phyloP scores from a whole-genome alignment of 805 yeast species.

The Blastobotrys attinorum region DNA sequence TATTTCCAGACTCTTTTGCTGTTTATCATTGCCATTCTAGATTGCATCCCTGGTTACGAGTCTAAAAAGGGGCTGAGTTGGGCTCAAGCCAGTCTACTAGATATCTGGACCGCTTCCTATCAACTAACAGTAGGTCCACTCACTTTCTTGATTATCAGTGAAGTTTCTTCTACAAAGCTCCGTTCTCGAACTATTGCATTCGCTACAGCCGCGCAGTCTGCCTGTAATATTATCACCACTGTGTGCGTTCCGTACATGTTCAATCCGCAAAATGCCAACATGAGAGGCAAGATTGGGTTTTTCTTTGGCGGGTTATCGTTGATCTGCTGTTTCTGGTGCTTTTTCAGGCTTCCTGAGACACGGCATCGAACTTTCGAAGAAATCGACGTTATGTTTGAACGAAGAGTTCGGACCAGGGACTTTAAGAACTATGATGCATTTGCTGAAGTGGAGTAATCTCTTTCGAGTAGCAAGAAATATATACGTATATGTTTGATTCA shows the following conservation, averaged over 20 bases:
- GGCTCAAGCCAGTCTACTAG: slow-evolving; percentile 38
- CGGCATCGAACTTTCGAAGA: slow-evolving; percentile 52
- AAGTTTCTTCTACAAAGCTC: slow-evolving; percentile 36
- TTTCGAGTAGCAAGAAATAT: too few relatives aligned
- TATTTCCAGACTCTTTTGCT: slow-evolving; percentile 31
- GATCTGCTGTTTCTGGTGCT: slow-evolving; percentile 34
- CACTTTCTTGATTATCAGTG: slow-evolving; percentile 35
- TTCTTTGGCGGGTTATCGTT: slow-evolving; percentile 37
- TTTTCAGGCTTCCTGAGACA: slow-evolving; percentile 53
- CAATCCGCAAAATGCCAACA: slow-evolving; percentile 39
- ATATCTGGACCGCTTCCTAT: slow-evolving; percentile 39
- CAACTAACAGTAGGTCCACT: slow-evolving; percentile 40
- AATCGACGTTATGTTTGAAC: slow-evolving; percentile 44
- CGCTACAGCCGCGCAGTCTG: slow-evolving; percentile 31
- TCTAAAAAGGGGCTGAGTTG: slow-evolving; percentile 16
- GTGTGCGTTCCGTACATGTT: slow-evolving; percentile 39
- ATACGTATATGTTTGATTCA: too few relatives aligned
- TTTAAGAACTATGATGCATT: slow-evolving; percentile 16
- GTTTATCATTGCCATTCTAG: slow-evolving; percentile 34
- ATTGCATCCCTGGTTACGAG: slow-evolving; percentile 7
- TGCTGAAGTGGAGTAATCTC: background rate
- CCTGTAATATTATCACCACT: slow-evolving; percentile 17
- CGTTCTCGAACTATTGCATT: slow-evolving; percentile 32
- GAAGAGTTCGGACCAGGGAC: slow-evolving; percentile 9
- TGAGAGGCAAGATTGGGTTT: slow-evolving; percentile 44